Conservation (phyloP, 495 filamentous ascomycete species). For the Aspergillus heteromorphus region DNA sequence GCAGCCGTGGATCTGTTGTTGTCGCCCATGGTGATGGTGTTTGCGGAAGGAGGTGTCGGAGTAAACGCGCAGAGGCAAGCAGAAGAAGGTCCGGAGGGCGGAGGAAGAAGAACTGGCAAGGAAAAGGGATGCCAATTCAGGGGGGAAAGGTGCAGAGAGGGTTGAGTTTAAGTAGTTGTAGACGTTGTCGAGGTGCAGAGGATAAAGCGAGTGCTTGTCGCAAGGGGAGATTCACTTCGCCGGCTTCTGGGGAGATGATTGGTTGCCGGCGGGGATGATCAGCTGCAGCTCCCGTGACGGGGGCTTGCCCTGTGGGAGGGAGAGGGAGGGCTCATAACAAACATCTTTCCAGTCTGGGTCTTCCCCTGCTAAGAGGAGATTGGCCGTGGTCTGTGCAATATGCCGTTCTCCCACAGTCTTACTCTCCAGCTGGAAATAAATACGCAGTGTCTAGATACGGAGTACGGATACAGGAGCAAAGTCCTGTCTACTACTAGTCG, state of each 20-base stretch:
- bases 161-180: constrained; percentile 1
- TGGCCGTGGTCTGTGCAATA: no score
- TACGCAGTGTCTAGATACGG: no score
- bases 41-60: constrained; percentile 1
- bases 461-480: no score
- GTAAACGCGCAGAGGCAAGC: constrained; percentile 1
- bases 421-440: no score
- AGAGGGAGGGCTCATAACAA: constrained; percentile 6
- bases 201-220: constrained; percentile 8
- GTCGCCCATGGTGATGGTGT: constrained; percentile 33
- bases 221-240: constrained; percentile 15
- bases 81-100: background rate
- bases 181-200: background rate
- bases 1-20: constrained; percentile 25
- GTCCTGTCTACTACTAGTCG: no score
- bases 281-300: constrained; percentile 19
- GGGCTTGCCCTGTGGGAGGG: constrained; percentile 5
- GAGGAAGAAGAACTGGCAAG: background rate
- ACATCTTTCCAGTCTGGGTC: constrained; percentile 8
- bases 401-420: no score
- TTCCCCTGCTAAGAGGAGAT: no score
- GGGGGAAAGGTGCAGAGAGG: background rate
- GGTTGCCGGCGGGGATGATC: constrained; percentile 11
- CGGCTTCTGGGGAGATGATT: constrained; percentile 11
- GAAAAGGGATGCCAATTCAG: background rate